Conservation (phyloP, 192 early-diverging fungal species). For the Jimgerdemannia lactiflua region DNA sequence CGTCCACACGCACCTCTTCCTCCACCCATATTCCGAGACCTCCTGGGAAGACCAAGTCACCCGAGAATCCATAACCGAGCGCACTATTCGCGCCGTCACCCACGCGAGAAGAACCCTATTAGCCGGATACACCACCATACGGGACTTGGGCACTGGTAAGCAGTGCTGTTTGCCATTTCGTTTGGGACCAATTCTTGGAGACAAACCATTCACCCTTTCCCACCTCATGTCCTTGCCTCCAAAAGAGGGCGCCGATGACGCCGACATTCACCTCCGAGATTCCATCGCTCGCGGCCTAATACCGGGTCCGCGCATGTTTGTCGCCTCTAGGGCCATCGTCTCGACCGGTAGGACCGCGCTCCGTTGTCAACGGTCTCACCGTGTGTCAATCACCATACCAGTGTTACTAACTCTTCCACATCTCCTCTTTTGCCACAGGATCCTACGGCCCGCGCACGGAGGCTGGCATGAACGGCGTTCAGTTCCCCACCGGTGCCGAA, state of each 20-base stretch:
- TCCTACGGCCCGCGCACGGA: neutral
- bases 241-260: neutral
- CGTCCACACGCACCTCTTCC: slow-evolving; percentile 2
- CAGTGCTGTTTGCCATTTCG: neutral
- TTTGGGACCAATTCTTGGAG: too few relatives aligned
- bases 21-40: neutral
- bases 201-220: too few relatives aligned
- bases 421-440: too few relatives aligned
- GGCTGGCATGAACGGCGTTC: neutral
- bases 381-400: too few relatives aligned
- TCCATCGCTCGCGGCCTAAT: neutral
- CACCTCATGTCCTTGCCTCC: neutral
- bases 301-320: neutral
- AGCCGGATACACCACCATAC: slow-evolving; percentile 1
- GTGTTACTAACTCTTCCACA: too few relatives aligned
- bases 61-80: neutral
- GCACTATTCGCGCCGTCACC: neutral
- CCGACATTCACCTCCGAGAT: neutral
- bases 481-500: neutral
- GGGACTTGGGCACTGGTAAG: slow-evolving; percentile 1
- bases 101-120: neutral
- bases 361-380: too few relatives aligned
- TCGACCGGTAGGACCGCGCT: neutral
- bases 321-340: neutral
- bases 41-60: neutral